Base-by-base conservation (phyloP, 257 asterid species). In the Forsythia suspensa region DNA sequence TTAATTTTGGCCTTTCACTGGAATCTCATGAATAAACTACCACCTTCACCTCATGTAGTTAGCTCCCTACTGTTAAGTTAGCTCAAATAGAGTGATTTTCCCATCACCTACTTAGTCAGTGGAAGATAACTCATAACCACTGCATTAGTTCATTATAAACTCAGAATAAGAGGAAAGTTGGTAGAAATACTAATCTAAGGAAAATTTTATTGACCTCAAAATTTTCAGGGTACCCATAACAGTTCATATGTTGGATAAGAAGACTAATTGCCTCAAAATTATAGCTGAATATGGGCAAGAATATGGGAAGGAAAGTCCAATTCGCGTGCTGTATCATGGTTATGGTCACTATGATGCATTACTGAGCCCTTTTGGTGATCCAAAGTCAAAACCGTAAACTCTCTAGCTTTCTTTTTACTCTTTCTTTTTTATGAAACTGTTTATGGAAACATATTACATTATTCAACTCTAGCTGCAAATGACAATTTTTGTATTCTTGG, bases 261-360 rank as follows among this genome's bases (percentile, higher is more conserved):
- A 84, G 87, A 82, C 82, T 76, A 86, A 79, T 80, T 67, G 86
- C 79, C 87, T 88, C 74, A 86, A 86, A 83, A 44, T 82, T 34
- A 88, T 90, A 79, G 93, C 92, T 48, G 97, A 91, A 77, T 91
- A 91, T 75, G 97, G 97, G 55, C 92, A 86, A 82, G 93, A 90
- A 72, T 88, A 86, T 12, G 93, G 91, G 29, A 88, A 84, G 63
- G 92, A 86, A 61, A 88, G 89, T 79, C 95, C 97, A 1, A 73
- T 91, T 52, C 86, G 86, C n/a, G 93, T 91, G 63, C 78, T 91
- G 12, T 91, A 90, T 80, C 91, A 90, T 80, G 95, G 94, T 38
- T 90, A 88, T 73, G 97, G 94, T 1, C 97, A 91, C 81, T 91
- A 91, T 72, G 97, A 91, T 36, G 92, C 92, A 12, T 75, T 90